phyloP scores from a whole-genome alignment of 306 rosid species.

The Bauhinia variegata region DNA sequence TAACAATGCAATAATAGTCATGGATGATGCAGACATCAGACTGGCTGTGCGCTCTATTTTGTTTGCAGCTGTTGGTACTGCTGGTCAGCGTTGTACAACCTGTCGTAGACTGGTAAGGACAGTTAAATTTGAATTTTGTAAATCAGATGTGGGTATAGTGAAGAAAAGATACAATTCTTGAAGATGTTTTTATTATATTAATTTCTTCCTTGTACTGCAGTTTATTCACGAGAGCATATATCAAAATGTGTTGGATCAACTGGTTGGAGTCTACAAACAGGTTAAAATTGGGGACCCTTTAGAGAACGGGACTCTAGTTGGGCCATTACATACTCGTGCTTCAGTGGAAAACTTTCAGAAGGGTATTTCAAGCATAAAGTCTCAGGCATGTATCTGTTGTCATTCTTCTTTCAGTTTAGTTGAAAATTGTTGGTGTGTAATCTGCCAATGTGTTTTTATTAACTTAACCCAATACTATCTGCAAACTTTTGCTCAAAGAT shows the following conservation, averaged over 20 bases:
- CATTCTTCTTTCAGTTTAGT: conserved; percentile 24
- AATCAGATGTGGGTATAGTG: conserved; percentile 5
- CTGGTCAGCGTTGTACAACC: conserved; percentile 98
- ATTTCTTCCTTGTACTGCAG: conserved; percentile 47
- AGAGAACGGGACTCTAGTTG: conserved; percentile 85
- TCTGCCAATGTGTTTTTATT: background rate
- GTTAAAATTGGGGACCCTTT: conserved; percentile 93
- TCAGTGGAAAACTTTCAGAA: conserved; percentile 81
- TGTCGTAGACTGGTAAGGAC: conserved; percentile 89
- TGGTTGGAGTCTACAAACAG: conserved; percentile 80
- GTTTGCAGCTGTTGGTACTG: conserved; percentile 98
- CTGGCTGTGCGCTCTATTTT: conserved; percentile 90
- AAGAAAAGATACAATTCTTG: background rate
- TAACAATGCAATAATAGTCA: conserved; percentile 89
- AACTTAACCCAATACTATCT: conserved; percentile 1
- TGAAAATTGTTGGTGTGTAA: background rate
- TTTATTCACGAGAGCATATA: conserved; percentile 84
- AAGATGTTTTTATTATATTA: conserved; percentile 11
- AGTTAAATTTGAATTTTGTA: conserved; percentile 18
- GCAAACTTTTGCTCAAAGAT: background rate
- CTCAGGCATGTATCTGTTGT: conserved; percentile 64
- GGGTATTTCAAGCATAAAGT: conserved; percentile 69
- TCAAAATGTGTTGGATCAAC: conserved; percentile 72
- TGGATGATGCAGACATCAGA: conserved; percentile 85
- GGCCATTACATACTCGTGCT: conserved; percentile 84